Evolutionary conservation across 2,329 filamentous ascomycete species (phyloP).

Genomic region (Pseudopithomyces maydicus): DNA sequence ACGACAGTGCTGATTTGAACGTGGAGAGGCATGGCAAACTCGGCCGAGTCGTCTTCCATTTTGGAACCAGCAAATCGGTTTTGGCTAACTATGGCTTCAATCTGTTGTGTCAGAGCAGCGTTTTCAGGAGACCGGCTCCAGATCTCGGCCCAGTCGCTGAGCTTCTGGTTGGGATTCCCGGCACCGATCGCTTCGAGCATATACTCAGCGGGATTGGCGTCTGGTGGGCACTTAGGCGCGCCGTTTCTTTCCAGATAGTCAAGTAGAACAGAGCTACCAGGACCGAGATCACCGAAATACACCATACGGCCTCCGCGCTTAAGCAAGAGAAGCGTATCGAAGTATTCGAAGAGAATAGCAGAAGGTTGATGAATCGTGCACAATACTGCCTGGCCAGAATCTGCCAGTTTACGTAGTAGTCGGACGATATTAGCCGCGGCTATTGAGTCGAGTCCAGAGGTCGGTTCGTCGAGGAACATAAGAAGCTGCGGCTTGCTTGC

Average conservation of each 20-base stretch:
- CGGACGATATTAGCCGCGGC: conserved; percentile 69
- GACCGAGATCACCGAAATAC: conserved; percentile 66
- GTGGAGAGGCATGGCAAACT: conserved; percentile 51
- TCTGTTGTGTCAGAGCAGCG: conserved; percentile 45
- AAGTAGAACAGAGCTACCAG: conserved; percentile 47
- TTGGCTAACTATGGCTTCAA: conserved; percentile 54
- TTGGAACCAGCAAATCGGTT: conserved; percentile 38
- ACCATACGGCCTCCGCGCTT: conserved; percentile 67
- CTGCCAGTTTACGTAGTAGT: conserved; percentile 70
- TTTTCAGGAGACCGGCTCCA: conserved; percentile 51
- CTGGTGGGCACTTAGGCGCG: conserved; percentile 56
- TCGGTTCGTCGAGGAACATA: conserved; percentile 79
- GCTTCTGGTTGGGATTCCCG: conserved; percentile 49
- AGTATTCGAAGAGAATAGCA: conserved; percentile 68
- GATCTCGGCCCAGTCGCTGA: conserved; percentile 52
- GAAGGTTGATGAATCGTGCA: conserved; percentile 75
- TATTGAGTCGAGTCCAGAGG: conserved; percentile 72
- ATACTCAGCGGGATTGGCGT: conserved; percentile 61
- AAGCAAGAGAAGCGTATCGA: conserved; percentile 68
- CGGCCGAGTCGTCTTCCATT: conserved; percentile 46
- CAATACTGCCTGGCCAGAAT: conserved; percentile 69
- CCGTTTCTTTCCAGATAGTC: conserved; percentile 60
- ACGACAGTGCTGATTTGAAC: conserved; percentile 50
- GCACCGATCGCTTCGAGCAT: conserved; percentile 56
- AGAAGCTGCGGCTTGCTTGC: conserved; percentile 71